A percentile compares a stretch with the other conserved stretches of the same genome.
Conservation (phyloP, 306 rosid genomes). For the Aeschynomene evenia region DNA sequence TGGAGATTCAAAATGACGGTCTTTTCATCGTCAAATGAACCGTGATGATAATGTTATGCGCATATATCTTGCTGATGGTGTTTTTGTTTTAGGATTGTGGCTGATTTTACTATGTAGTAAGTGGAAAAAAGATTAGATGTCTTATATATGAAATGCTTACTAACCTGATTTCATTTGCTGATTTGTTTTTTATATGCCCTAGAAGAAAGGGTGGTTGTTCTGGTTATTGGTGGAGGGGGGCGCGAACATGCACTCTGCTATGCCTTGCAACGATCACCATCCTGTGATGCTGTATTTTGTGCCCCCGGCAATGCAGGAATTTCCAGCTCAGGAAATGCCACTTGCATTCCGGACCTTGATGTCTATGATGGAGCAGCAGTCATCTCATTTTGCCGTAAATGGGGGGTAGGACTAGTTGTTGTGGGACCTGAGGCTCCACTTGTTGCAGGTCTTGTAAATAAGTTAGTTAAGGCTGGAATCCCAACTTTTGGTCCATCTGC, state of each 20-base stretch:
- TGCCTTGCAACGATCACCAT: conserved; percentile 83
- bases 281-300: conserved; percentile 69
- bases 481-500: conserved; percentile 95
- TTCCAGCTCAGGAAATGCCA: conserved; percentile 73
- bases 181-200: background rate
- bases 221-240: conserved; percentile 97
- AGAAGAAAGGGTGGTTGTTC: conserved; percentile 53
- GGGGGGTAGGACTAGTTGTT: conserved; percentile 83
- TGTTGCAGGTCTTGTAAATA: conserved; percentile 77
- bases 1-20: no score
- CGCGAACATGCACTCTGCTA: conserved; percentile 96
- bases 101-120: no score
- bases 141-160: background rate
- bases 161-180: background rate
- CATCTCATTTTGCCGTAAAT: conserved; percentile 58
- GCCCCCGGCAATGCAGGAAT: conserved; percentile 97
- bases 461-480: conserved; percentile 67
- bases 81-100: no score
- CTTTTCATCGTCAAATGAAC: no score
- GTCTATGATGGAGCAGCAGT: conserved; percentile 61
- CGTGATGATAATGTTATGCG: no score
- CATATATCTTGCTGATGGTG: no score
- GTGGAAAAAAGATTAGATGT: no score
- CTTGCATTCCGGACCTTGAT: conserved; percentile 75
- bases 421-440: conserved; percentile 98